These are phyloP conservation scores for Hapsidospora chrysogenum DNA, from an alignment of 495 filamentous ascomycete species.

Conservation along the genomic window DNA sequence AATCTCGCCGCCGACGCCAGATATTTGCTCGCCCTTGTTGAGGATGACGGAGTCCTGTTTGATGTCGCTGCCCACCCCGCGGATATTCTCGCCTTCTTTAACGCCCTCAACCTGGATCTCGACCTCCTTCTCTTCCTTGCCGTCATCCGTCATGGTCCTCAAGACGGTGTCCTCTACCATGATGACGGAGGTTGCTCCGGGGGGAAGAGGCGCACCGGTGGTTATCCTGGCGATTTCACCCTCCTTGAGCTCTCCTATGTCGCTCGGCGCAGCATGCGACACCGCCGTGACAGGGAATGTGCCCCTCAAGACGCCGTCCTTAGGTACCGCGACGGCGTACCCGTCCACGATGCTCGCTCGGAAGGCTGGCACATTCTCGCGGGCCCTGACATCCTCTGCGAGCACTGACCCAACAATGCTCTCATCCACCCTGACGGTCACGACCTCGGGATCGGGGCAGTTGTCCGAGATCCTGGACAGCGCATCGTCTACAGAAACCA, in stretches of 20 bases:
- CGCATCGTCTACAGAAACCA: constrained; percentile 74
- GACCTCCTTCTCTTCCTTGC: constrained; percentile 68
- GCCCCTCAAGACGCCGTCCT: constrained; percentile 47
- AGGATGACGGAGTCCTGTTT: constrained; percentile 50
- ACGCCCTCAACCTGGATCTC: constrained; percentile 70
- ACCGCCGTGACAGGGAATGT: constrained; percentile 75
- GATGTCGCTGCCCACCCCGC: constrained; percentile 85
- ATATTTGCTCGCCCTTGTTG: constrained; percentile 57
- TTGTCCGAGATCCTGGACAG: constrained; percentile 51
- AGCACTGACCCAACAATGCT: constrained; percentile 58
- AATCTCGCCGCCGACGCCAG: constrained; percentile 75
- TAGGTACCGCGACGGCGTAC: constrained; percentile 60
- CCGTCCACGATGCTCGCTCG: constrained; percentile 94
- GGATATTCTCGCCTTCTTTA: constrained; percentile 66
- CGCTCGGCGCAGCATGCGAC: constrained; percentile 64
- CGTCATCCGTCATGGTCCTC: constrained; percentile 54
- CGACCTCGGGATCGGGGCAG: constrained; percentile 39
- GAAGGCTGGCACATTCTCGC: constrained; percentile 79
- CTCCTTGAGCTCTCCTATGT: constrained; percentile 37
- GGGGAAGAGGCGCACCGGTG: constrained; percentile 81
- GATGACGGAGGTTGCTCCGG: constrained; percentile 76
- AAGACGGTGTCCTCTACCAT: constrained; percentile 95
- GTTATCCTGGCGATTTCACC: constrained; percentile 82
- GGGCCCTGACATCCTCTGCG: constrained; percentile 64
- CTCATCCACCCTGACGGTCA: constrained; percentile 40